phyloP scores from a whole-genome alignment of 2,329 filamentous ascomycete genomes.

The Drechslerella dactyloides region DNA sequence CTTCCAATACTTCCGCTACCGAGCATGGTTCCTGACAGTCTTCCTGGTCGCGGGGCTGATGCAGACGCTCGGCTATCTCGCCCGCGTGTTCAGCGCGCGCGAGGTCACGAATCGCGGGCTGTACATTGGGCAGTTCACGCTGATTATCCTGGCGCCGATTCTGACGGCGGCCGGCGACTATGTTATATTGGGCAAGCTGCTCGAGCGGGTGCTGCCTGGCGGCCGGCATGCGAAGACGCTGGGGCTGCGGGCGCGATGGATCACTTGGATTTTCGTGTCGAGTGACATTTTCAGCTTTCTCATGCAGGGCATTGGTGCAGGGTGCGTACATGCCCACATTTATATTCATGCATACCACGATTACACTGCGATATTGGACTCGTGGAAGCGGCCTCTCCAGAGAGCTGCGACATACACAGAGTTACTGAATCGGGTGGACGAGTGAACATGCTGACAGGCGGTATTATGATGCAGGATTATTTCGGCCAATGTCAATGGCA shows the following conservation, averaged over 20 bases:
- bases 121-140: conserved; percentile 55
- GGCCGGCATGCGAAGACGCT: conserved; percentile 41
- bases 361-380: no score
- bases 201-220: conserved; percentile 56
- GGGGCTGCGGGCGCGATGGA: conserved; percentile 49
- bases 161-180: conserved; percentile 57
- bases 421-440: neutral
- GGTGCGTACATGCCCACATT: conserved; percentile 19
- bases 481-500: conserved; percentile 49
- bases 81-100: conserved; percentile 50
- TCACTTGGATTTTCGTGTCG: conserved; percentile 52
- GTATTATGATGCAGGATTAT: conserved; percentile 40
- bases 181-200: conserved; percentile 56
- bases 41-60: conserved; percentile 51
- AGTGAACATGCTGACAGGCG: no score
- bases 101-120: conserved; percentile 51
- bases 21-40: conserved; percentile 52
- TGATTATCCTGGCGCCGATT: conserved; percentile 56
- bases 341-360: neutral
- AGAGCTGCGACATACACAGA: neutral
- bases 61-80: conserved; percentile 52
- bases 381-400: no score
- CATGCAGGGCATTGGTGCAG: conserved; percentile 52
- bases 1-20: conserved; percentile 52
- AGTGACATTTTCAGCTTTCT: conserved; percentile 52